Base-by-base conservation (phyloP, 169 alveolate species). In the Hammondia hammondi region DNA sequence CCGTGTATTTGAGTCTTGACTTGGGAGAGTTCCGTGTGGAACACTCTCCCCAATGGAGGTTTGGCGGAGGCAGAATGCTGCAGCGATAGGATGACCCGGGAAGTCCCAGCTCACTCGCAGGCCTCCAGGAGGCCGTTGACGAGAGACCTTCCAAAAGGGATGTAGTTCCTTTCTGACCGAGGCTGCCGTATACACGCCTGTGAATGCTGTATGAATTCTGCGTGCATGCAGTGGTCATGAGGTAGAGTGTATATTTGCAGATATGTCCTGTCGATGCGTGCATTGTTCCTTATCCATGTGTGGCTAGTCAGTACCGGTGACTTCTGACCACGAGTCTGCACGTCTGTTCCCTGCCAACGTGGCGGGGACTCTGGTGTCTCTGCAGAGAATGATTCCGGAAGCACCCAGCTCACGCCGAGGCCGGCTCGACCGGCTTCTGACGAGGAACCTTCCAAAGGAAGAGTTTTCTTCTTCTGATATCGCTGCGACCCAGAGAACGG, bases 101-200 rank as follows among this genome's bases (percentile, higher is more conserved):
- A 94, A 96, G 95, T 94, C 98, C 98, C 98, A 96, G 98, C 98
- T 97, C 98, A 96, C 97, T 96, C 87, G 91, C 92, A 91, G 94
- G 82, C 93, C 91, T 57, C 39, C 32, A 4, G 17, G 48, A 77
- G 94, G 96, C 94, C 95, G 81, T 12, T 95, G 97, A 94, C 92
- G 93, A 92, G 95, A 94, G 72, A 89, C 94, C 95, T 95, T 96
- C 90, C 77, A 61, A 82, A 35, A 17, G 92, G 77, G 77, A 17
- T 67, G 12, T 29, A 67, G 77, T 17, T 29, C 77, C 77, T 67
- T 27, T 67, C 77, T 67, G 77, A 67, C 35, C 12, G n/a, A 4
- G 35, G 35, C 77, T 67, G 77, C 77, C 61, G 61, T 52, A 52
- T 14, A 52, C 61, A 7, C 61, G 61, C 61, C 24, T 1, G 19